Evolutionary conservation across 768 basidiomycete species (phyloP), one percentile per base, ranked within the genome.

Genomic region (Tephrocybe sp.): DNA sequence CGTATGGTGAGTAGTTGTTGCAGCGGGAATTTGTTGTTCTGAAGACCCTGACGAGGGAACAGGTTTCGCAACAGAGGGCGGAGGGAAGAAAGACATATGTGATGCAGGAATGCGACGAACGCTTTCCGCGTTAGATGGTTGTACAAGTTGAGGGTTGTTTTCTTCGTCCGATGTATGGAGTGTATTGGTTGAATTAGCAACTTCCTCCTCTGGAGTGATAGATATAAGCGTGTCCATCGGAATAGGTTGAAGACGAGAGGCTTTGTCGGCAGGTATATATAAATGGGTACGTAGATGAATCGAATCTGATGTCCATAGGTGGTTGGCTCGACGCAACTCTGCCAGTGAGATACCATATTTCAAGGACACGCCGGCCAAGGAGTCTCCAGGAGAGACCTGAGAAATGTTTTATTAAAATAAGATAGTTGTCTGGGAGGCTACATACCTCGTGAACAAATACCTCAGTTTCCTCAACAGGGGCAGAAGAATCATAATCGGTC

Each of bases 261-360:
- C 75, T 54, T 75, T 75, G 45, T 85, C 81, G 32, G 86, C 61
- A 0, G 95, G 93, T 50, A 98, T 86, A 60, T 89, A 85, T 32
- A 97, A 80, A 5, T 82, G 74, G 40, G 84, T 83, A 23, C 95
- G 87, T 31, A 94, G 78, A 68, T 96, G 92, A 40, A 99, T 89
- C 1, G 92, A 79, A 64, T 98, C 97, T 6, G 90, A 87, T 5
- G 92, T 67, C 97, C 97, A 99, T 7, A 99, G 74, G 57, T 94
- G 91, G 67, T 99, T 99, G 42, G 85, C 85, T 58, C 84, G 78
- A 42, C 95, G 85, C 11, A 99, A 78, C 12, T 88, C 85, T 22
- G 90, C 79, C 47, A 97, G 73, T 14, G 85, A 79, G 48, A 96
- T 86, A 2, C 91, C 92, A 65, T 98, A 97, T 60, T 85, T 91